Conservation (phyloP, 805 yeast genomes). For the Nakazawaea pomicola region DNA sequence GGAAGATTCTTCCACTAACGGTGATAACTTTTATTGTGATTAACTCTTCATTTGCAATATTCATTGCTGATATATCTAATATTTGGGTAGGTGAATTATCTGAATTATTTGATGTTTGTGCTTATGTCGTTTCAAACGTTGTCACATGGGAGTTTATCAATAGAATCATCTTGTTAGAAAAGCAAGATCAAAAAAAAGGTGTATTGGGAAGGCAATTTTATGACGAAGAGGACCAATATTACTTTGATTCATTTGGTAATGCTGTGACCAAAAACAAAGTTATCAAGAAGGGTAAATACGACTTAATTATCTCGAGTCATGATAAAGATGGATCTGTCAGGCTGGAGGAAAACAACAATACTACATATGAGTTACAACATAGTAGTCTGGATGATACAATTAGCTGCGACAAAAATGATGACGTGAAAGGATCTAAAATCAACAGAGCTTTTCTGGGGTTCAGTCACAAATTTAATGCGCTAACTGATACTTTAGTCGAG, state of each 20-base stretch:
- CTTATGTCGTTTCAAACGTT: constrained; percentile 67
- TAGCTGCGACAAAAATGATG: not conserved
- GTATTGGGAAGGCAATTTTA: constrained; percentile 70
- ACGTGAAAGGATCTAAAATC: not conserved
- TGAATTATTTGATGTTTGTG: constrained; percentile 67
- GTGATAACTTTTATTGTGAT: constrained; percentile 49
- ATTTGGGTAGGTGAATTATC: constrained; percentile 72
- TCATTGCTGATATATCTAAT: constrained; percentile 71
- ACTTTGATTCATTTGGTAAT: constrained; percentile 31
- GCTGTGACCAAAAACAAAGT: constrained; percentile 2
- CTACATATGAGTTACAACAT: no score
- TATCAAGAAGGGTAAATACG: constrained; percentile 13
- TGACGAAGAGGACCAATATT: constrained; percentile 50
- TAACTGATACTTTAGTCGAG: constrained; percentile 1
- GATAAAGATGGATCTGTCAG: constrained; percentile 17
- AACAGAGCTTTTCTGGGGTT: not conserved
- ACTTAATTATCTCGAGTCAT: constrained; percentile 11
- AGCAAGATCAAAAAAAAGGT: constrained; percentile 60
- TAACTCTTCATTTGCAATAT: constrained; percentile 60
- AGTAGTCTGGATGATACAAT: no score
- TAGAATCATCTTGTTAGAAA: constrained; percentile 51
- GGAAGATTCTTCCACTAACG: constrained; percentile 48
- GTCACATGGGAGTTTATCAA: constrained; percentile 87
- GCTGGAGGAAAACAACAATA: no score
- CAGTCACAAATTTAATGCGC: not conserved